These are phyloP conservation scores for Phytopythium litorale DNA, from an alignment of 352 stramenopile genomes.

Conservation along the genomic window DNA sequence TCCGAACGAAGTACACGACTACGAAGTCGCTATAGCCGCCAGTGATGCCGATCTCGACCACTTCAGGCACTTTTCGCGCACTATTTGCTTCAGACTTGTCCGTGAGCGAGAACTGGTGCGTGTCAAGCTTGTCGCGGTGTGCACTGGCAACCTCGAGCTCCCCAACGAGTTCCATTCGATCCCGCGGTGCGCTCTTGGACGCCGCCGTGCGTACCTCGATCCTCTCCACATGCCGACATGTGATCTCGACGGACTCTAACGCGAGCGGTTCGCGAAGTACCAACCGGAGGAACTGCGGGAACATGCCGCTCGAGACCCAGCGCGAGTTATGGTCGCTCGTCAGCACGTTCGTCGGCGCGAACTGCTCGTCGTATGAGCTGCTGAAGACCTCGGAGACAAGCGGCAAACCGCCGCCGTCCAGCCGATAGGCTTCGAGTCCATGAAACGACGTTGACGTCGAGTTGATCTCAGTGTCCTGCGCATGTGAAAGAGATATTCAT, in stretches of 20 bases:
- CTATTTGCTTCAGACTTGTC: not conserved
- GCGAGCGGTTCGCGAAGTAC: conserved; percentile 54
- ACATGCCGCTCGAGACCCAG: conserved; percentile 74
- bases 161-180: conserved; percentile 22
- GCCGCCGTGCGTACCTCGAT: conserved; percentile 44
- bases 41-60: conserved; percentile 66
- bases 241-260: conserved; percentile 60
- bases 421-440: conserved; percentile 31
- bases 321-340: conserved; percentile 45
- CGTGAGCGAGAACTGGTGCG: conserved; percentile 41
- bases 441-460: conserved; percentile 35
- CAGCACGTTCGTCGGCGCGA: conserved; percentile 45
- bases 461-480: conserved; percentile 53
- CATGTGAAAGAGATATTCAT: not conserved
- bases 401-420: conserved; percentile 25
- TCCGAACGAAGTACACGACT: conserved; percentile 57
- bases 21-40: conserved; percentile 68
- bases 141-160: conserved; percentile 30
- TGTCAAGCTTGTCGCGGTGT: conserved; percentile 48
- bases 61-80: conserved; percentile 20
- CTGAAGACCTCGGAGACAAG: conserved; percentile 64
- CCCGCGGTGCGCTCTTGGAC: conserved; percentile 26
- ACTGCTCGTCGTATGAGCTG: conserved; percentile 57
- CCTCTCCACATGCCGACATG: conserved; percentile 57
- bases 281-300: conserved; percentile 66